Base-by-base conservation (phyloP, 208 protist species). In the Leishmania tarentolae region DNA sequence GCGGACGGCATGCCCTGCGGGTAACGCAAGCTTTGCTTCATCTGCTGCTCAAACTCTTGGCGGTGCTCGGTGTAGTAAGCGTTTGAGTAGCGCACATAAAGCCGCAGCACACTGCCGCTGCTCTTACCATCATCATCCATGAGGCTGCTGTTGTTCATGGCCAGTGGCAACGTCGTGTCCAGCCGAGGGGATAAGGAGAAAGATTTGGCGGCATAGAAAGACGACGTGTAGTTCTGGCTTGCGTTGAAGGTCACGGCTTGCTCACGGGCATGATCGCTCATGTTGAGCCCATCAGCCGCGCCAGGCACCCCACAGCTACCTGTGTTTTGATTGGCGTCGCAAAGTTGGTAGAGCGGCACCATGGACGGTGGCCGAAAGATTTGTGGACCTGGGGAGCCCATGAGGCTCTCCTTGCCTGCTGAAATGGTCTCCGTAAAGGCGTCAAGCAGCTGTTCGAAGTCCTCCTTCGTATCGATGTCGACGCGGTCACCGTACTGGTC, bases 71-170 rank as follows among this genome's bases (percentile, higher is more conserved):
- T 15, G 68, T 83, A 81, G 76, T 84, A 86, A 24, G 79, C 83
- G 78, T 92, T 90, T 19, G 91, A 93, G 52, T 96, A 90, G 28
- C 93, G 91, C 40, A 97, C 93, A 81, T 93, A 97, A 24, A 97
- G 84, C 7, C 93, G 93, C n/a, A 97, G 78, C 21, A 93, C 89
- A 42, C 86, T 90, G 42, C 53, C 78, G 46, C 82, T 92, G 84
- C 91, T 94, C 53, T 84, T 83, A n/a, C 61, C 76, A 42, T 87
- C 84, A 47, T 81, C 77, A 47, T 79, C 78, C 56, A 72, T 44
- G 35, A 47, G 53, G 53, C 56, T 40, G 24, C 61, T 52, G 2
- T 44, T 56, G n/a, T 44, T 52, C 21, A 75, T 61, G n/a, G 57
- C 35, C 53, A 24, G 69, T 17, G 42, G 47, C 17, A 35, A 56